Percentiles rank a stretch among this genome's conserved stretches.
Conservation (phyloP, 257 asterid genomes). For the Solanum clarkiae region DNA sequence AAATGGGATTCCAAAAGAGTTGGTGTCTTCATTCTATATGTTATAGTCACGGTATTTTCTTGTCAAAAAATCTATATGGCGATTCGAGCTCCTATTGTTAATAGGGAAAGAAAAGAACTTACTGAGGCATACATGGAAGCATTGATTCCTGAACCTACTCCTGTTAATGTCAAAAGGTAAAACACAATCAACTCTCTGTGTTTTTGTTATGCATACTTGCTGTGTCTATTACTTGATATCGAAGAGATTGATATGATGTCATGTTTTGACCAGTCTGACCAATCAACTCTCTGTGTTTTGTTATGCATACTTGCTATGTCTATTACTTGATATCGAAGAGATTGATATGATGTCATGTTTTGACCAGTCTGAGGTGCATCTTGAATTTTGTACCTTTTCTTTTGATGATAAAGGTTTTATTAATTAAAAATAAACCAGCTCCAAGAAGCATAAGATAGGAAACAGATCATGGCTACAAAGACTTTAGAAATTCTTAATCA, state of each 20-base stretch:
- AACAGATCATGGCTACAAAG: background rate
- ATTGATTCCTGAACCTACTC: slow-evolving; percentile 87
- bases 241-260: background rate
- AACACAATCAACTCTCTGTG: background rate
- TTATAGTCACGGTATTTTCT: slow-evolving; percentile 37
- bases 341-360: background rate
- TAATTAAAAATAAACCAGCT: background rate
- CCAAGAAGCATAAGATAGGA: background rate
- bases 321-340: background rate
- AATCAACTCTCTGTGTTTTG: background rate
- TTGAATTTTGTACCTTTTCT: background rate
- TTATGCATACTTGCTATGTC: background rate
- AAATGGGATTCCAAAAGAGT: slow-evolving; percentile 73
- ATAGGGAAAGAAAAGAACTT: slow-evolving; percentile 59
- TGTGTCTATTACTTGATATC: background rate
- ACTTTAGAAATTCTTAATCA: background rate
- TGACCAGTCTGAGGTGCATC: background rate
- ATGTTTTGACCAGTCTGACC: background rate
- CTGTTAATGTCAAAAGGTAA: slow-evolving; percentile 67
- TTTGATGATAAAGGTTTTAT: background rate
- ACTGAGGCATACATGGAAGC: slow-evolving; percentile 95
- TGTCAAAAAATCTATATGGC: slow-evolving; percentile 49
- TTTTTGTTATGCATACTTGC: background rate
- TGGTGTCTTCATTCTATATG: slow-evolving; percentile 55
- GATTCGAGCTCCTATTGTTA: slow-evolving; percentile 62